Conservation (phyloP, 176 grass and related monocot genomes). For the Aegilops tauschii region DNA sequence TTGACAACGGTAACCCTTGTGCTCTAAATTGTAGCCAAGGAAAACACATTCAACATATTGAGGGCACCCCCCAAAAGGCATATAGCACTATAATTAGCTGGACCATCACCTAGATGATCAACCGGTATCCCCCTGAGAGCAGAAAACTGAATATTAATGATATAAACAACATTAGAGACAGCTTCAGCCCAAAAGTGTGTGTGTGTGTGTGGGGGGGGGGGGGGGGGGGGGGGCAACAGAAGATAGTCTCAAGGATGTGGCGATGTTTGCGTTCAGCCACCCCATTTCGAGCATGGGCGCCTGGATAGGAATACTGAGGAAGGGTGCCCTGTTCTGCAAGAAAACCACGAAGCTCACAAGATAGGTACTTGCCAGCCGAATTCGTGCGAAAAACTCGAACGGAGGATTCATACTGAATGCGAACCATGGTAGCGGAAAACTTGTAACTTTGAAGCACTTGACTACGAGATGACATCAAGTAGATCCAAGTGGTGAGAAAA, state of each 20-base stretch:
- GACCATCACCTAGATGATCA: not conserved
- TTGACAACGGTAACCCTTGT: no score
- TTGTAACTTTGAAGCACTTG: not conserved
- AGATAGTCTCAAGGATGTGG: not conserved
- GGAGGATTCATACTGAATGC: no score
- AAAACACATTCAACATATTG: no score
- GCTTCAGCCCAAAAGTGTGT: not conserved
- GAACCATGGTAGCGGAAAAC: not conserved
- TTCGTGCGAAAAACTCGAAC: no score
- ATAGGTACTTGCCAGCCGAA: no score
- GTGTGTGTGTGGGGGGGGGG: no score
- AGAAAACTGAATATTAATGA: not conserved
- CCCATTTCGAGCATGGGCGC: not conserved
- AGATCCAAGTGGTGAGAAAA: not conserved
- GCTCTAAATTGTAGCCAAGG: no score
- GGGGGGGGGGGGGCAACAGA: not conserved
- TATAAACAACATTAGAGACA: not conserved
- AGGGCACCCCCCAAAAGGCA: no score
- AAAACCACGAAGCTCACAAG: no score
- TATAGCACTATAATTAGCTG: no score
- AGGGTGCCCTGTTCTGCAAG: not conserved
- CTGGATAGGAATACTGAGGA: not conserved
- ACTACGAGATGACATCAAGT: not conserved
- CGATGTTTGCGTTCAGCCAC: not conserved
- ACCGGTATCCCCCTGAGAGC: not conserved